Percentiles rank a stretch among this genome's conserved stretches.
These are phyloP conservation scores for Allium sativum DNA, from an alignment of 106 monocot genomes.

Conservation along the genomic window DNA sequence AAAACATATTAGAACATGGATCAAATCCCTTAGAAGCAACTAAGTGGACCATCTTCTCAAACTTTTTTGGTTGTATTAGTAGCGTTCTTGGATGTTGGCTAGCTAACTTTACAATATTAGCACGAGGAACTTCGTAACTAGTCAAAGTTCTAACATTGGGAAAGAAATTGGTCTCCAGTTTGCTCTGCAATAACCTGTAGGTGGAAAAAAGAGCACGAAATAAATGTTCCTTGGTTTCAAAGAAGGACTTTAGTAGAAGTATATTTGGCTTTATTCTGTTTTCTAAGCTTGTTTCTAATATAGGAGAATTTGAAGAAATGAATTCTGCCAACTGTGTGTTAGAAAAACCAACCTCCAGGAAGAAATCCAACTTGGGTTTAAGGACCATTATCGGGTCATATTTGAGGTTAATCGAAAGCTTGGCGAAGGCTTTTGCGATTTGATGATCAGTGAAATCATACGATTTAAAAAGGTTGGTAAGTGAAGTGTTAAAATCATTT, in stretches of 20 bases:
- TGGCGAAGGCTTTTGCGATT: slow-evolving; percentile 15
- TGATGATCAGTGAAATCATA: slow-evolving; percentile 18
- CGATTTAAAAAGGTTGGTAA: neutral
- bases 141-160: slow-evolving; percentile 24
- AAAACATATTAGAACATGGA: slow-evolving; percentile 16
- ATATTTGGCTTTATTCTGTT: slow-evolving; percentile 6
- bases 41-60: neutral
- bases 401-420: slow-evolving; percentile 6
- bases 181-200: neutral
- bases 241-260: slow-evolving; percentile 9
- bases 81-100: slow-evolving; percentile 6
- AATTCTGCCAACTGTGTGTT: slow-evolving; percentile 7
- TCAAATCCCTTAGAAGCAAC: slow-evolving; percentile 17
- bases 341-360: slow-evolving; percentile 21
- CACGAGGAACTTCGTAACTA: slow-evolving; percentile 10
- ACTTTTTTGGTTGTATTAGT: neutral
- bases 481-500: no score
- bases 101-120: slow-evolving; percentile 13
- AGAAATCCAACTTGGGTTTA: slow-evolving; percentile 39
- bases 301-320: slow-evolving; percentile 7
- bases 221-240: slow-evolving; percentile 5
- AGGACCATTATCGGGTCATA: neutral
- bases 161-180: slow-evolving; percentile 4
- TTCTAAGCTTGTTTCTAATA: slow-evolving; percentile 7
- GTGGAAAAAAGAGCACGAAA: neutral